Evolutionary conservation across 192 early-diverging fungal species (phyloP).

Genomic region (Chytriomyces sp.): DNA sequence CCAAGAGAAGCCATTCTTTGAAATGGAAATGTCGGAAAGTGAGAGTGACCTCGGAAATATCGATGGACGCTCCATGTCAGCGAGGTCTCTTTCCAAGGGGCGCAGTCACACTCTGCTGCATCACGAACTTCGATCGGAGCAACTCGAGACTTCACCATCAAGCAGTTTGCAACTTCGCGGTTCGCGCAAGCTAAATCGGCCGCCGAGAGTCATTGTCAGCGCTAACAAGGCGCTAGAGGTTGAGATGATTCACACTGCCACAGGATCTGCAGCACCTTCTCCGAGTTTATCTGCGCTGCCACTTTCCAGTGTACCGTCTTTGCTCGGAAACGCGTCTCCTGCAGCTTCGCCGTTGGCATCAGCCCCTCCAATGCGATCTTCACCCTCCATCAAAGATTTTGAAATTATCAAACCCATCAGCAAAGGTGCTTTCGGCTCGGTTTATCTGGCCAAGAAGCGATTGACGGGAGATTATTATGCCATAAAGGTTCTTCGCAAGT

Average conservation of each 20-base stretch:
- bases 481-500: slow-evolving; percentile 83
- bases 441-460: slow-evolving; percentile 82
- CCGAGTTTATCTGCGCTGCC: slow-evolving; percentile 19
- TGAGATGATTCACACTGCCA: slow-evolving; percentile 37
- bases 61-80: slow-evolving; percentile 11
- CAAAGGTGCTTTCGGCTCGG: slow-evolving; percentile 87
- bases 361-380: slow-evolving; percentile 40
- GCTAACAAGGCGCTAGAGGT: slow-evolving; percentile 47
- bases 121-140: not conserved
- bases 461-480: slow-evolving; percentile 85
- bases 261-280: slow-evolving; percentile 21
- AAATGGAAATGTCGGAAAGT: slow-evolving; percentile 8
- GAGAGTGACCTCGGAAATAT: slow-evolving; percentile 17
- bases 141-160: slow-evolving; percentile 9
- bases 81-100: slow-evolving; percentile 17
- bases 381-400: slow-evolving; percentile 83
- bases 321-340: not conserved
- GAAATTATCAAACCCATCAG: slow-evolving; percentile 90
- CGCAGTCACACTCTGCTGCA: not conserved
- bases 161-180: not conserved
- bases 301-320: not conserved
- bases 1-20: slow-evolving; percentile 4
- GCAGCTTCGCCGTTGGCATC: slow-evolving; percentile 6
- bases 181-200: slow-evolving; percentile 24
- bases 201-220: slow-evolving; percentile 49